Conservation (phyloP, 2,329 filamentous ascomycete genomes). For the Hymenoscyphus scutula region DNA sequence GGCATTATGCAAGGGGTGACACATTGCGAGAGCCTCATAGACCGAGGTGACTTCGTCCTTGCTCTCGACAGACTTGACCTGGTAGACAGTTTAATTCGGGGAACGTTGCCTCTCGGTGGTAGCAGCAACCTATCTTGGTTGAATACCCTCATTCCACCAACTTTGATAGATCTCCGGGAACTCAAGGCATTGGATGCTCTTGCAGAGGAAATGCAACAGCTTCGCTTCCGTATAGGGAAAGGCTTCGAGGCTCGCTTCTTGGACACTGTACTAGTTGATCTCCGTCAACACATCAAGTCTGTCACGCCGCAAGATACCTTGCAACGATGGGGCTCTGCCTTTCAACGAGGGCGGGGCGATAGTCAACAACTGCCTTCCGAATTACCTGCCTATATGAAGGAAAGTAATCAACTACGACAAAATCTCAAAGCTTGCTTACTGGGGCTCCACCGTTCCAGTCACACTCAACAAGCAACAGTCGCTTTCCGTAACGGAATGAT, state of each 20-base stretch:
- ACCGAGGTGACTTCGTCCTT: neutral
- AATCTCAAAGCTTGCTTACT: neutral
- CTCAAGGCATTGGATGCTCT: neutral
- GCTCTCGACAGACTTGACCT: neutral
- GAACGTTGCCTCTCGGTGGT: too few species aligned
- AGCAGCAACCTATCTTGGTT: too few species aligned
- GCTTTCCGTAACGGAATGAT: neutral
- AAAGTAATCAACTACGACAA: neutral
- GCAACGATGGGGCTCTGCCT: neutral
- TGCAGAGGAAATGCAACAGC: neutral
- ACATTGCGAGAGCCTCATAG: neutral
- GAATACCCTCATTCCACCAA: neutral
- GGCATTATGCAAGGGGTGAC: neutral
- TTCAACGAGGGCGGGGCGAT: neutral
- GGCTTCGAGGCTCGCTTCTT: neutral
- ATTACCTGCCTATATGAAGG: neutral
- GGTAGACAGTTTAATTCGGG: neutral
- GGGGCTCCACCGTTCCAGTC: neutral
- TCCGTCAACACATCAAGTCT: neutral
- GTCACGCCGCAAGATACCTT: neutral
- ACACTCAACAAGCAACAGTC: neutral
- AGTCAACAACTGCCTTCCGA: neutral
- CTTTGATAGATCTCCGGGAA: neutral
- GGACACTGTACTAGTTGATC: neutral
- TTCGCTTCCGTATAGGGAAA: neutral